A percentile compares a stretch with the other conserved stretches of the same genome.
These are phyloP conservation scores for Strobilomyces dryophilus DNA, from an alignment of 768 basidiomycete species.

Conservation along the genomic window DNA sequence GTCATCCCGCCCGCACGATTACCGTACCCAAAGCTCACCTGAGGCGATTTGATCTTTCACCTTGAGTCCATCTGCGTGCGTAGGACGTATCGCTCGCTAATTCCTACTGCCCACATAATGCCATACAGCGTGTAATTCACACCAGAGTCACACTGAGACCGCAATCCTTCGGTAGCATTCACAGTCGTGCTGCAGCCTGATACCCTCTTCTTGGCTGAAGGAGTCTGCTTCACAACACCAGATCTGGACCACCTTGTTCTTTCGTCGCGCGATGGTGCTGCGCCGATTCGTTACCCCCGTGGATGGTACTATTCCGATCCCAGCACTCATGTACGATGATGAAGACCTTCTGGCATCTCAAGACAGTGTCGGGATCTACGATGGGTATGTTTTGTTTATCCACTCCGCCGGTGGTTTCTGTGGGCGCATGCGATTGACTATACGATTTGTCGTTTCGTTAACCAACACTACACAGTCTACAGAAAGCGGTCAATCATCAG, in stretches of 20 bases:
- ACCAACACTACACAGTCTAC: conserved; percentile 48
- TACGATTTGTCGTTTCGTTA: conserved; percentile 22
- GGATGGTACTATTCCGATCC: conserved; percentile 76
- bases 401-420: conserved; percentile 8
- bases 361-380: conserved; percentile 84
- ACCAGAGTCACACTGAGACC: neutral
- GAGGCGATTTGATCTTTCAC: conserved; percentile 7
- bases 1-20: conserved; percentile 6
- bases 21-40: conserved; percentile 21
- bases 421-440: conserved; percentile 17
- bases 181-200: neutral
- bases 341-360: conserved; percentile 74
- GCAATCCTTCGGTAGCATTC: conserved; percentile 13
- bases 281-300: conserved; percentile 51
- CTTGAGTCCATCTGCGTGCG: conserved; percentile 12
- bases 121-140: neutral
- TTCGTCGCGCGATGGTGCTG: conserved; percentile 43
- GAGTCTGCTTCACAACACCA: conserved; percentile 1
- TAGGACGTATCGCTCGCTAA: neutral
- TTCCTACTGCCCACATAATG: conserved; percentile 11
- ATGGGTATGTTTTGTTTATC: conserved; percentile 58
- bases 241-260: conserved; percentile 4
- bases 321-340: conserved; percentile 73
- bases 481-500: conserved; percentile 81
- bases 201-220: neutral